These are phyloP conservation scores for Tolypocladium nubicola DNA, from an alignment of 2,329 filamentous ascomycete genomes.

Conservation along the genomic window DNA sequence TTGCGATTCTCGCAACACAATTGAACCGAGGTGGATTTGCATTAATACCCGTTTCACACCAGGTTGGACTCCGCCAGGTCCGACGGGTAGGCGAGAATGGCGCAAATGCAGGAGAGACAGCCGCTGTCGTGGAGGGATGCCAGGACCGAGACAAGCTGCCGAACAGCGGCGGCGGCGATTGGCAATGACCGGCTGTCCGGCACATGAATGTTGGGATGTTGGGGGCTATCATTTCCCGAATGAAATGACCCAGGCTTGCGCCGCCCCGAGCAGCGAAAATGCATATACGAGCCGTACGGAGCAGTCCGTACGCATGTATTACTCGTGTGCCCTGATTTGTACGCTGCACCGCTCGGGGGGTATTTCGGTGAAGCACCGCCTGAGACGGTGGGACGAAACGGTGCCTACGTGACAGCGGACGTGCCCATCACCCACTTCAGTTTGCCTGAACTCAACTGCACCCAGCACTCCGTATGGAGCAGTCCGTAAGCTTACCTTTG, in stretches of 20 bases:
- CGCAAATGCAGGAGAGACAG: neutral
- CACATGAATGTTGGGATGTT: neutral
- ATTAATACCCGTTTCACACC: too few species aligned
- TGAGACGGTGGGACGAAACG: slow-evolving; percentile 1
- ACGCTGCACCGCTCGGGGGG: neutral
- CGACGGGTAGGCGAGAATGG: neutral
- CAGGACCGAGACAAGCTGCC: slow-evolving; percentile 1
- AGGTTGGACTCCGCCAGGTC: too few species aligned
- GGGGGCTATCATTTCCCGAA: neutral
- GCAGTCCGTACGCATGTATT: too few species aligned
- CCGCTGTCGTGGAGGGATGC: neutral
- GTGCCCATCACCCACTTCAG: neutral
- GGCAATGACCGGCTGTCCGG: slow-evolving; percentile 1
- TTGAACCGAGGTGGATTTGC: neutral
- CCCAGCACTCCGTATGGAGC: too few species aligned
- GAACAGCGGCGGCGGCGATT: neutral
- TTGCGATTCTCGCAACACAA: neutral
- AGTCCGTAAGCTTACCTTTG: too few species aligned
- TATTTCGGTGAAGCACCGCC: neutral
- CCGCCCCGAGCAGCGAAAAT: neutral
- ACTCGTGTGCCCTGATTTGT: too few species aligned
- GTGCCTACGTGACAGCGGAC: neutral
- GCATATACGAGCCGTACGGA: neutral
- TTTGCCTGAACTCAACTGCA: too few species aligned
- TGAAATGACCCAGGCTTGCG: neutral